Evolutionary conservation across 257 asterid genomes (phyloP).

Genomic region (Solanum gandarillasii): DNA sequence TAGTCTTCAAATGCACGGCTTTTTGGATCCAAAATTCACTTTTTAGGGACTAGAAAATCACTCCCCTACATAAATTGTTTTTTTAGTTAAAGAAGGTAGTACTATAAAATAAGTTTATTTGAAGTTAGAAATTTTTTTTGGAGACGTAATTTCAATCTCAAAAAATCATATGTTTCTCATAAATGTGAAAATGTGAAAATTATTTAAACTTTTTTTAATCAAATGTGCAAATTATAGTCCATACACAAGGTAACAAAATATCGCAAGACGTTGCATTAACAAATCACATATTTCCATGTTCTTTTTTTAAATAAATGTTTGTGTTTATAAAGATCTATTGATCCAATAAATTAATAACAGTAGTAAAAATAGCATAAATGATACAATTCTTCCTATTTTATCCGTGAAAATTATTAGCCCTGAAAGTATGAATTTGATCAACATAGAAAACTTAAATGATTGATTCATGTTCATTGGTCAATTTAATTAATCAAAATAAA

Average conservation of each 20-base stretch:
- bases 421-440: too few relatives aligned
- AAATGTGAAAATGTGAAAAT: not conserved
- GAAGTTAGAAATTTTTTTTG: not conserved
- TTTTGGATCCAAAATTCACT: not conserved
- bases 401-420: too few relatives aligned
- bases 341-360: not conserved
- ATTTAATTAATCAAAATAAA: not conserved
- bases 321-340: not conserved
- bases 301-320: not conserved
- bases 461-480: not conserved
- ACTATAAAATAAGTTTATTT: too few relatives aligned
- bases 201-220: not conserved
- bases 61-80: not conserved
- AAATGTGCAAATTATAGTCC: not conserved
- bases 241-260: not conserved
- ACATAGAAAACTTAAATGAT: too few relatives aligned
- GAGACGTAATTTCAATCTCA: not conserved
- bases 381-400: too few relatives aligned
- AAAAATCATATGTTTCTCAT: not conserved
- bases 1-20: not conserved
- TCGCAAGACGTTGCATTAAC: not conserved
- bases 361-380: not conserved
- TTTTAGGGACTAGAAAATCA: too few relatives aligned
- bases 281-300: not conserved
- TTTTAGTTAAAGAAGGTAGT: not conserved